Base-by-base conservation (phyloP, 495 filamentous ascomycete species). In the Hyaloscypha hepaticicola region DNA sequence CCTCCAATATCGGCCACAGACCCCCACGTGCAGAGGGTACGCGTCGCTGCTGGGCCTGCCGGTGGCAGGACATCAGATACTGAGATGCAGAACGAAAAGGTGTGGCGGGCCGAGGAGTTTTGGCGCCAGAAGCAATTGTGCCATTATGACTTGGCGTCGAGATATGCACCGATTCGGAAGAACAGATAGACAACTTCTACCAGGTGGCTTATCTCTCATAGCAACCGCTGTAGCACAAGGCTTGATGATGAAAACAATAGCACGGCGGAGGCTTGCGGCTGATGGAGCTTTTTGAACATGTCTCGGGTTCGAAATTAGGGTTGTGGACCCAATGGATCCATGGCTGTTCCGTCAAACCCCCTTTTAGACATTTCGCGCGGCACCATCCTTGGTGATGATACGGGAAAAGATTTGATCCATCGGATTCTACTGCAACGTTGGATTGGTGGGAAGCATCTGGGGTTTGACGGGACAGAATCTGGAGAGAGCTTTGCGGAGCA, bases 191-290 rank as follows among this genome's bases (percentile, higher is more conserved):
- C 50, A 26, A 53, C 50, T 26, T 25, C 2, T 7, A 21, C 50
- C 48, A 25, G 25, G 50, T 53, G 50, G 50, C 50, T 53, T 53
- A 5, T 53, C 22, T 53, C 25, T 27, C 22, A 53, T 53, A 1
- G 50, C 50, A 27, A 53, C 50, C 6, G 50, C 50, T 27, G 25
- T 9, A 26, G 50, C 24, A 53, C n/a, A 24, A 26, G 50, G 25
- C 8, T 45, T 53, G n/a, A 53, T 53, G 25, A 53, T 25, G 50
- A 53, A 53, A 27, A 53, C 25, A 53, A 53, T 53, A 25, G 25
- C 50, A 24, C 50, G 50, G 21, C 25, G 21, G 50, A 27, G 50
- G 50, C 50, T 24, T 53, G 50, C 50, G 50, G 50, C 50, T 53
- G 50, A 53, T 25, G 50, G 50, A 53, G 50, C 21, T 53, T 53